These are phyloP conservation scores for Coniochaeta hoffmannii DNA, from an alignment of 2,329 filamentous ascomycete species.

Conservation along the genomic window DNA sequence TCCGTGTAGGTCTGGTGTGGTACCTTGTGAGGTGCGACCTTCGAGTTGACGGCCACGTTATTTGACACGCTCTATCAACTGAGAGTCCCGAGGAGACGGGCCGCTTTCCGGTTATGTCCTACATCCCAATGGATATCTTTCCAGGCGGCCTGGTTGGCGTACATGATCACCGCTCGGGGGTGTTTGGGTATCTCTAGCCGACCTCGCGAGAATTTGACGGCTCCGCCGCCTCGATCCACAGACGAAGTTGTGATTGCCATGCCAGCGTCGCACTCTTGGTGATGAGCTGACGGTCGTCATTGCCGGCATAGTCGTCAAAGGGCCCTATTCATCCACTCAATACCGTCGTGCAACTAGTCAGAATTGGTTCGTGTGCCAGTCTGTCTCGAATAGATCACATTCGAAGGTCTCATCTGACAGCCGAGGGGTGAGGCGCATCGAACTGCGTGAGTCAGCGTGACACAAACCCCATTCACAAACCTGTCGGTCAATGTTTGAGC, in stretches of 20 bases:
- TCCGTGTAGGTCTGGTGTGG: background rate
- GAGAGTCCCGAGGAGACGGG: background rate
- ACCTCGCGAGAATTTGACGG: background rate
- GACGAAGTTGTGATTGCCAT: background rate
- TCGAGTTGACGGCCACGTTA: background rate
- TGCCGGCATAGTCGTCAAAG: background rate
- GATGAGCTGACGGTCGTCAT: background rate
- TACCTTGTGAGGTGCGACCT: background rate
- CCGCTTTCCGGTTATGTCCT: background rate
- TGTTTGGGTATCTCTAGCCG: background rate
- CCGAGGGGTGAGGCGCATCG: background rate
- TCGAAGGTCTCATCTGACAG: background rate
- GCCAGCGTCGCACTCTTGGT: background rate
- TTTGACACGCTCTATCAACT: background rate
- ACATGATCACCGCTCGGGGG: background rate
- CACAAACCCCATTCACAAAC: background rate
- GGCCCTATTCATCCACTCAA: background rate
- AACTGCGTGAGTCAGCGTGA: constrained; percentile 1
- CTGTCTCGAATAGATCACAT: constrained; percentile 1
- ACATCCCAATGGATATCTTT: background rate
- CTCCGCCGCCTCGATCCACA: background rate
- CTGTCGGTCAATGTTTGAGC: background rate
- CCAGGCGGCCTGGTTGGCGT: background rate
- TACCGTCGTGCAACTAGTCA: background rate
- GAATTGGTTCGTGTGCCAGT: background rate